phyloP scores from a whole-genome alignment of 2,329 filamentous ascomycete species.

The Paraphoma chrysanthemicola region DNA sequence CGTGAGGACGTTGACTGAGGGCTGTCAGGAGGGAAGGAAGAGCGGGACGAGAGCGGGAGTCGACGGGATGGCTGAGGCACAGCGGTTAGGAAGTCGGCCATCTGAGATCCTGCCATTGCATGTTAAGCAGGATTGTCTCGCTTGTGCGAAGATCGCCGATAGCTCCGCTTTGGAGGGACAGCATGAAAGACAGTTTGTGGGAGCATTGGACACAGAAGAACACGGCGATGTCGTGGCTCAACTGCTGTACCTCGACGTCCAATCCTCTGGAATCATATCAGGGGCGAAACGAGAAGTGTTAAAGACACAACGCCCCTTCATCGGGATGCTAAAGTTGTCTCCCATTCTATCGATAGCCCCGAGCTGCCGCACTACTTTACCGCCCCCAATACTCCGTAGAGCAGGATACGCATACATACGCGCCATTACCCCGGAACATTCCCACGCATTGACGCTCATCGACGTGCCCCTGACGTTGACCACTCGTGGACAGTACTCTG shows the following conservation, averaged over 20 bases:
- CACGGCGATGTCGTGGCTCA: neutral
- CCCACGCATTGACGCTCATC: constrained; percentile 14
- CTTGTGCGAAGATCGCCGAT: neutral
- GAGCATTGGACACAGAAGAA: neutral
- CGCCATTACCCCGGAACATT: constrained; percentile 10
- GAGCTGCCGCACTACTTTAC: neutral
- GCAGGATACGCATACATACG: constrained; percentile 12
- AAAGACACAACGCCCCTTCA: neutral
- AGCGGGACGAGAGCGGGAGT: constrained; percentile 17
- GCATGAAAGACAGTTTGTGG: neutral
- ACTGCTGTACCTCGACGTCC: neutral
- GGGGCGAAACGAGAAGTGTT: neutral
- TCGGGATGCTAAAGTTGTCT: neutral
- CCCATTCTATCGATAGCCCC: neutral
- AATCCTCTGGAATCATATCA: neutral
- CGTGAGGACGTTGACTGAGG: constrained; percentile 13
- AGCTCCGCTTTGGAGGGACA: neutral
- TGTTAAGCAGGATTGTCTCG: neutral
- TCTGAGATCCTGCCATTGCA: constrained; percentile 1
- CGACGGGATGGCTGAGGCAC: constrained; percentile 26
- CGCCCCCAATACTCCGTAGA: constrained; percentile 1
- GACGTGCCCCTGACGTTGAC: neutral
- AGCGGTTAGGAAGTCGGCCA: constrained; percentile 27
- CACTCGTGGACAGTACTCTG: constrained; percentile 6
- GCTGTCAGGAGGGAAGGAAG: constrained; percentile 18